Evolutionary conservation across 495 filamentous ascomycete species (phyloP).

Genomic region (Annulohypoxylon bovei): DNA sequence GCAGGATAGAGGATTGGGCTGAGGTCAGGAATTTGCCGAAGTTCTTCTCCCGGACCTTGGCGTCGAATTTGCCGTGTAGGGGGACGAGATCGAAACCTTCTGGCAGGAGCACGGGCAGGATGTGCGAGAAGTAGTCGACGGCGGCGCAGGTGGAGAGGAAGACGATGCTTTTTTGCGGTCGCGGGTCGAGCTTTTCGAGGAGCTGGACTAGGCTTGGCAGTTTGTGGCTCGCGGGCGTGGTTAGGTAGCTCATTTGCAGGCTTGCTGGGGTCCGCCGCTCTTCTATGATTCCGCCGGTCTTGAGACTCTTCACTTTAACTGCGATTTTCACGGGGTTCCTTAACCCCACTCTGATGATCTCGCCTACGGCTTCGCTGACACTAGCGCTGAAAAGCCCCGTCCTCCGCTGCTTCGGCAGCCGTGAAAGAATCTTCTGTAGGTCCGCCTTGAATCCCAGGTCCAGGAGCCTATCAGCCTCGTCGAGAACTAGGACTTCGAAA

Average conservation of each 20-base stretch:
- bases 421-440: slow-evolving; percentile 81
- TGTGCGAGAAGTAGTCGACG: slow-evolving; percentile 89
- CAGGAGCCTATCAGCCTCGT: slow-evolving; percentile 91
- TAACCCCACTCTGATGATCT: slow-evolving; percentile 90
- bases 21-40: slow-evolving; percentile 78
- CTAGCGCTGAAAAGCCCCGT: slow-evolving; percentile 95
- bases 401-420: slow-evolving; percentile 89
- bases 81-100: slow-evolving; percentile 75
- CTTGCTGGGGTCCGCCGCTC: slow-evolving; percentile 89
- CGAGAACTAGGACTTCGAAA: slow-evolving; percentile 89
- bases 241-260: slow-evolving; percentile 89
- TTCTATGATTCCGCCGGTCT: slow-evolving; percentile 71
- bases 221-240: slow-evolving; percentile 78
- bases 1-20: slow-evolving; percentile 76
- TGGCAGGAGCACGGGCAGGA: slow-evolving; percentile 73
- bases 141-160: slow-evolving; percentile 94
- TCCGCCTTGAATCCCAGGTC: slow-evolving; percentile 97
- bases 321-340: slow-evolving; percentile 93
- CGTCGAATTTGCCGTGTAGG: slow-evolving; percentile 88
- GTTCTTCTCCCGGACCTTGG: slow-evolving; percentile 82
- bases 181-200: slow-evolving; percentile 71
- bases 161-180: slow-evolving; percentile 86
- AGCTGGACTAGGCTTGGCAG: slow-evolving; percentile 76
- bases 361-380: slow-evolving; percentile 88
- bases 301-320: slow-evolving; percentile 80